These are phyloP conservation scores for Gymnopilus dilepis DNA, from an alignment of 768 basidiomycete genomes.

Conservation along the genomic window DNA sequence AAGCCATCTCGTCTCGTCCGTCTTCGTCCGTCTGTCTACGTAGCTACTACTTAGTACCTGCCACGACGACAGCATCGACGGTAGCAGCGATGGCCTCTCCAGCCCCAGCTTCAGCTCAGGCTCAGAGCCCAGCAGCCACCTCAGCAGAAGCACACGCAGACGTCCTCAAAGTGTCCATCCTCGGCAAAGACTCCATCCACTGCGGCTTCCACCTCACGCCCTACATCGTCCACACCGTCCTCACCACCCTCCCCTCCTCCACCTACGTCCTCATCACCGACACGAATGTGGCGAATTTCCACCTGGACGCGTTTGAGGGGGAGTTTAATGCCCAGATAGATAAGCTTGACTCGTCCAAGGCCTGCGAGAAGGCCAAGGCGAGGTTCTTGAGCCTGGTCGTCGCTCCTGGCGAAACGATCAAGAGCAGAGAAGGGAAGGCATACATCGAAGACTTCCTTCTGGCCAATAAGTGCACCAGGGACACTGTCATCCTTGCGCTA, in stretches of 20 bases:
- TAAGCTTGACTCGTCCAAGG: too few species aligned
- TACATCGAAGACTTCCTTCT: slow-evolving; percentile 93
- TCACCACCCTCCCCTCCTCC: slow-evolving; percentile 73
- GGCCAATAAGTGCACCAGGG: slow-evolving; percentile 86
- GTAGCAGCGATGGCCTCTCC: too few species aligned
- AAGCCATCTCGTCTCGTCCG: too few species aligned
- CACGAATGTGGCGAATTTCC: slow-evolving; percentile 83
- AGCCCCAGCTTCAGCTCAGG: too few species aligned
- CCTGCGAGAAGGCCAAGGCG: slow-evolving; percentile 42
- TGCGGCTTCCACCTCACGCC: slow-evolving; percentile 92
- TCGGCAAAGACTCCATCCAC: slow-evolving; percentile 87
- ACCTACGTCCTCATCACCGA: slow-evolving; percentile 94
- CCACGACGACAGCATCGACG: too few species aligned
- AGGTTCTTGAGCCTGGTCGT: slow-evolving; percentile 82
- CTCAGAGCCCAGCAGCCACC: too few species aligned
- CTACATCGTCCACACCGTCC: slow-evolving; percentile 80
- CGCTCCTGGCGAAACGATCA: slow-evolving; percentile 91
- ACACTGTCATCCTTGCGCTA: slow-evolving; percentile 90
- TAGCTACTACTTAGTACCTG: too few species aligned
- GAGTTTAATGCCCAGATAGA: slow-evolving; percentile 56
- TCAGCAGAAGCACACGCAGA: too few species aligned
- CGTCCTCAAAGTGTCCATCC: slow-evolving; percentile 80
- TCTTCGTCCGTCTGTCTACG: too few species aligned
- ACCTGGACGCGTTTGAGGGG: slow-evolving; percentile 68
- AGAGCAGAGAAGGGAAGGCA: slow-evolving; percentile 91